Conservation (phyloP, 768 basidiomycete genomes). For the Suillus fuscotomentosus region DNA sequence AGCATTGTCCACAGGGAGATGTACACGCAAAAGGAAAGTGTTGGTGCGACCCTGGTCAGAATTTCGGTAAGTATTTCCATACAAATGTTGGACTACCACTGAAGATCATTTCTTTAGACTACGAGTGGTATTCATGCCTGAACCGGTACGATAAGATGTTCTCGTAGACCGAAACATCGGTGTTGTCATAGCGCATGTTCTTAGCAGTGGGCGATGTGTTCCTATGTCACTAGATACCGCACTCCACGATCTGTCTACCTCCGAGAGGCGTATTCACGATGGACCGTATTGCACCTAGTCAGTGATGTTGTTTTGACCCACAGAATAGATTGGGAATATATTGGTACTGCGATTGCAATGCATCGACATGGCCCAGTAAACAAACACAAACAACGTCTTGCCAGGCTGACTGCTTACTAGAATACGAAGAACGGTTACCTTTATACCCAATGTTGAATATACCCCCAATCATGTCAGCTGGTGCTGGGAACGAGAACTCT, state of each 20-base stretch:
- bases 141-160: slow-evolving; percentile 72
- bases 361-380: too few species aligned
- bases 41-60: slow-evolving; percentile 68
- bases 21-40: slow-evolving; percentile 61
- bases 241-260: not conserved
- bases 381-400: too few species aligned
- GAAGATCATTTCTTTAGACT: slow-evolving; percentile 44
- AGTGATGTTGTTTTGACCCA: slow-evolving; percentile 27
- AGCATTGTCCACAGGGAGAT: slow-evolving; percentile 66
- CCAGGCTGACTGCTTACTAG: too few species aligned
- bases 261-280: not conserved
- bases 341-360: slow-evolving; percentile 62
- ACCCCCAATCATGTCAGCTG: too few species aligned
- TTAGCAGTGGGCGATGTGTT: not conserved
- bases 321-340: slow-evolving; percentile 88
- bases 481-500: too few species aligned
- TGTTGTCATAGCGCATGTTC: not conserved
- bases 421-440: too few species aligned
- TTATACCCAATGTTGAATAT: too few species aligned
- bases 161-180: slow-evolving; percentile 11
- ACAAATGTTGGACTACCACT: not conserved
- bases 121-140: slow-evolving; percentile 88
- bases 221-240: slow-evolving; percentile 1
- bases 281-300: not conserved
- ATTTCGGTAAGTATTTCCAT: slow-evolving; percentile 52